Evolutionary conservation across 148 eudicot species (phyloP), one percentile per base, ranked within the genome.

Genomic region (Suaeda aralocaspica): DNA sequence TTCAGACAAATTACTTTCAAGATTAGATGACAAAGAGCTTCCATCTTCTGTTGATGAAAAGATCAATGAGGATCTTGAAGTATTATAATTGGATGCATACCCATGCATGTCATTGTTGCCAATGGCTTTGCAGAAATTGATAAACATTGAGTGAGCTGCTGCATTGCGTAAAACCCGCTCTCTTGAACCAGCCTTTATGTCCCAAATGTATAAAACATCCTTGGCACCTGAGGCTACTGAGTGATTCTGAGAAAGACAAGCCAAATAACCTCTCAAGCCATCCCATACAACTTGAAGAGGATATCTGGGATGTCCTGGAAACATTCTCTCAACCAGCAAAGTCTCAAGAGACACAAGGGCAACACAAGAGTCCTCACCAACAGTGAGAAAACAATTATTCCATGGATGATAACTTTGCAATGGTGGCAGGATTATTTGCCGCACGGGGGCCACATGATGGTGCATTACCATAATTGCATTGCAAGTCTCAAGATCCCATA

Each of bases 61-160:
- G 77, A 76, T 76, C 55, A 86, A 80, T 19, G 92, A 84, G 65
- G 97, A 86, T 73, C 83, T 87, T 25, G 99, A 91, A 62, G 93
- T 84, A 76, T 86, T 91, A 78, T 79, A 79, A 78, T 71, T 78
- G 53, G 78, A 77, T 34, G 85, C 53, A 71, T 72, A 70, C 26
- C 81, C 80, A 61, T 79, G 69, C 13, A 66, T 30, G 57, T 72
- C 67, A 69, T 46, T 74, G 59, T 59, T 74, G 59, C 71, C 84
- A 31, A 72, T 36, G 72, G 74, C 79, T 77, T 62, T 78, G 83
- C 85, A 83, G 66, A 95, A 91, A 77, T 89, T 84, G 78, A 82
- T 91, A 79, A 89, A 91, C 97, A 95, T 84, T 45, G 99, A 95
- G 72, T 85, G 96, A 68, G 99, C 91, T 64, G 99, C 96, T 68